Evolutionary conservation across 345 rosid genomes (phyloP), one percentile per base, ranked within the genome.

Genomic region (Cardamine resedifolia): DNA sequence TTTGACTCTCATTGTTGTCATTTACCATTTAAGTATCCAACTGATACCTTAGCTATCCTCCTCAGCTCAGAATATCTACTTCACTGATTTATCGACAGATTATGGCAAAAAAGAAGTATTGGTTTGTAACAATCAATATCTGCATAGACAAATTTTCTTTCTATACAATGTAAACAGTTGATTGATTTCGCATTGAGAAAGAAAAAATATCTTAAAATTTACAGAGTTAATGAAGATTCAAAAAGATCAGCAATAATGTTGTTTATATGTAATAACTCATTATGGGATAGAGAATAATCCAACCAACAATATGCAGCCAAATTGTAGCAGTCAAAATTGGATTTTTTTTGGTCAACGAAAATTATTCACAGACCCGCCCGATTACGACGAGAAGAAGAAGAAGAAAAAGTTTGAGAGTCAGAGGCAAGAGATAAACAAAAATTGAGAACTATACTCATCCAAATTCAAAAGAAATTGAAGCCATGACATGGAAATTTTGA

Each of bases 381-480:
- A 52, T 28, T 7, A 26, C 3, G 34, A 52, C 19, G 58, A 55
- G 21, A 16, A 44, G 21, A 45, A 6, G 16, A 23, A 23, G 27
- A 23, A 50, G 6, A 11, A 31, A 48, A n/a, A 18, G 4, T 19
- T 53, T 14, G 34, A 26, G 34, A 6, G 44, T 2, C 16, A 10
- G 45, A 63, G 21, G 15, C 23, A 62, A 26, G 16, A 63, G 39
- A 48, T 12, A 8, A 7, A 20, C 0, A 14, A 36, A 58, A 39
- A 39, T 11, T 28, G 15, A 18, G 27, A 47, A 2, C 23, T 41
- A 55, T 16, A 55, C 43, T 26, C 9, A 44, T 45, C 11, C 63
- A 61, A 47, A 56, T 33, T 60, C 15, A 52, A 64, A 73, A 24
- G 45, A 24, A 58, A 77, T 5, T n/a, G 31, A 58, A 28, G 15